Evolutionary conservation across 2,329 filamentous ascomycete species (phyloP).

Genomic region (Daldinia sp.): DNA sequence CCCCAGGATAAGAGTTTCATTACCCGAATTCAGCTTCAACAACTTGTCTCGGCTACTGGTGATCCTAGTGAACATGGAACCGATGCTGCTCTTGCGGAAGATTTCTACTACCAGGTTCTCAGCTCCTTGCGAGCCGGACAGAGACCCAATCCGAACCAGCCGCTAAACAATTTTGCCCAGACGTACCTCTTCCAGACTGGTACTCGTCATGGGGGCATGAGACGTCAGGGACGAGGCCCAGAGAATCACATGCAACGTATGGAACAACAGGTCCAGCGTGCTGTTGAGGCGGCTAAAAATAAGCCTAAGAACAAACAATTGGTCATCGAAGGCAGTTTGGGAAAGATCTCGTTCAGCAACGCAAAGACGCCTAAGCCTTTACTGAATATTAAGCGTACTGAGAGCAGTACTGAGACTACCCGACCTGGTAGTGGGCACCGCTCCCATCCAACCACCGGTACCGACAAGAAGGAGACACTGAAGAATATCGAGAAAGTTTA

Average conservation of each 20-base stretch:
- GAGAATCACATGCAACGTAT: constrained; percentile 99
- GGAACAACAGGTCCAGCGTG: constrained; percentile 98
- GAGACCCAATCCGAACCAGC: constrained; percentile 91
- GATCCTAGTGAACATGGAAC: constrained; percentile 83
- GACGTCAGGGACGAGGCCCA: constrained; percentile 82
- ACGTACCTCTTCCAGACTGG: constrained; percentile 98
- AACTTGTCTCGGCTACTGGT: constrained; percentile 91
- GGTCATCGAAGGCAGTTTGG: constrained; percentile 93
- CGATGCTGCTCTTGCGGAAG: constrained; percentile 86
- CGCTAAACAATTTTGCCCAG: constrained; percentile 95
- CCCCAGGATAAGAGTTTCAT: constrained; percentile 99
- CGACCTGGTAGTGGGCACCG: constrained; percentile 64
- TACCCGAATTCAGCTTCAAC: constrained; percentile 95
- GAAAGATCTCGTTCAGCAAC: constrained; percentile 99
- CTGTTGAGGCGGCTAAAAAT: constrained; percentile 96
- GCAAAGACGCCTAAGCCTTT: constrained; percentile 96
- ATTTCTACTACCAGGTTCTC: constrained; percentile 99
- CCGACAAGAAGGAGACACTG: constrained; percentile 84
- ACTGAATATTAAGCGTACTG: constrained; percentile 92
- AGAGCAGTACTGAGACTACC: constrained; percentile 71
- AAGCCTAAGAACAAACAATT: constrained; percentile 98
- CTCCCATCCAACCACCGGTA: constrained; percentile 55
- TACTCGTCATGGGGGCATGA: constrained; percentile 78
- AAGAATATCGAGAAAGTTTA: constrained; percentile 92
- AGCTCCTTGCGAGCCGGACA: constrained; percentile 92